phyloP scores from a whole-genome alignment of 192 early-diverging fungal genomes.

The Entomortierella lignicola region DNA sequence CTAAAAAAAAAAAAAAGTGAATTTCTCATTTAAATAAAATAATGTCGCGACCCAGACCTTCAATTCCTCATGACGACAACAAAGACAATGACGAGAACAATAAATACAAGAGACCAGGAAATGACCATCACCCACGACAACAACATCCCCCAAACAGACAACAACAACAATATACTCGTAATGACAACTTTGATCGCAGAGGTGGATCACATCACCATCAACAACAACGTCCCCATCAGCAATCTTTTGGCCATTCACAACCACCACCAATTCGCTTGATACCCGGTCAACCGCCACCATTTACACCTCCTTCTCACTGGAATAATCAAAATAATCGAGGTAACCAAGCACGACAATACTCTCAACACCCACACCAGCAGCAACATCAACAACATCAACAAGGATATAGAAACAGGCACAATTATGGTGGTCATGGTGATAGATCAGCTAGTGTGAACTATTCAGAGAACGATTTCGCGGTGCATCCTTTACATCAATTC shows the following conservation, averaged over 20 bases:
- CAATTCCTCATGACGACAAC: no score
- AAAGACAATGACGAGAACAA: no score
- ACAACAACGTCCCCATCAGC: not conserved
- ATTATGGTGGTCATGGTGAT: not conserved
- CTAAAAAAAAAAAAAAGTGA: no score
- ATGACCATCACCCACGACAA: no score
- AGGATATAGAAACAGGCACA: not conserved
- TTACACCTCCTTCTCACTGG: not conserved
- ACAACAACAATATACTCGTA: no score
- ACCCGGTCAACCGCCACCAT: slow-evolving; percentile 32
- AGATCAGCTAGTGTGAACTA: not conserved
- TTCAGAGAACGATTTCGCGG: slow-evolving; percentile 38
- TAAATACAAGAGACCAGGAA: no score
- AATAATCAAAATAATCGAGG: not conserved
- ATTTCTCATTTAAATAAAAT: no score
- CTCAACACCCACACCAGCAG: not conserved
- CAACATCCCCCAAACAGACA: no score
- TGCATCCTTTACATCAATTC: slow-evolving; percentile 49
- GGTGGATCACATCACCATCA: not conserved
- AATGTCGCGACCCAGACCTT: no score
- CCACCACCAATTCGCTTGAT: slow-evolving; percentile 16
- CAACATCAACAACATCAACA: not conserved
- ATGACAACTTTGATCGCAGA: not conserved
- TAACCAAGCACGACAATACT: not conserved
- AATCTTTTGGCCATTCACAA: not conserved